Evolutionary conservation across 495 filamentous ascomycete genomes (phyloP).

Genomic region (Beverwykella pulmonaria): DNA sequence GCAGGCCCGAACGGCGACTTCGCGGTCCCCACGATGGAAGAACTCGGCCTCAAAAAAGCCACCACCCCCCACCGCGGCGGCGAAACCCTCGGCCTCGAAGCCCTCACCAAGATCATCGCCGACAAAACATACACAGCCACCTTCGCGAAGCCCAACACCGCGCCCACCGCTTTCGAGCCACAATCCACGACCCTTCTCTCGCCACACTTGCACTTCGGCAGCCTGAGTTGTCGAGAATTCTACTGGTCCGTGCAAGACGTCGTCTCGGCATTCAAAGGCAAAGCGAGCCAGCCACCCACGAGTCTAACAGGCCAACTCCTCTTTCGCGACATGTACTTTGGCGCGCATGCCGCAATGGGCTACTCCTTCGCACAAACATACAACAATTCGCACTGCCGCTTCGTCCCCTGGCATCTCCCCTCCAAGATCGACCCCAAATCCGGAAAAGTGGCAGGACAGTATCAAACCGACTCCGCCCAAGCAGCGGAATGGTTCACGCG

Average conservation of each 20-base stretch:
- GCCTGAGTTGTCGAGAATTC: slow-evolving; percentile 63
- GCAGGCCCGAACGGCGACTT: slow-evolving; percentile 66
- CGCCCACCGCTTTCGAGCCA: slow-evolving; percentile 67
- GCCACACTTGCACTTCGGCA: slow-evolving; percentile 72
- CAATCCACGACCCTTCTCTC: slow-evolving; percentile 70
- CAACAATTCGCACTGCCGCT: slow-evolving; percentile 62
- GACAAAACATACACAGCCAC: slow-evolving; percentile 65
- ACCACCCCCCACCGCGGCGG: slow-evolving; percentile 65
- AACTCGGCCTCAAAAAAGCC: slow-evolving; percentile 62
- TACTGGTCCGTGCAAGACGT: slow-evolving; percentile 67
- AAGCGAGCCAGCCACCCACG: slow-evolving; percentile 57
- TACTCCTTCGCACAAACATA: slow-evolving; percentile 59
- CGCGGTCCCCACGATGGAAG: slow-evolving; percentile 60
- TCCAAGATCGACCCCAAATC: slow-evolving; percentile 51
- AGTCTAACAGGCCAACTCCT: slow-evolving; percentile 69
- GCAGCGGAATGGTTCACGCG: slow-evolving; percentile 65
- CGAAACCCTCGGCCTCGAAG: slow-evolving; percentile 59
- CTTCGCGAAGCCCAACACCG: slow-evolving; percentile 71
- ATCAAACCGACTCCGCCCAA: slow-evolving; percentile 57
- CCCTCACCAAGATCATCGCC: slow-evolving; percentile 54
- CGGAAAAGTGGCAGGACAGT: slow-evolving; percentile 52
- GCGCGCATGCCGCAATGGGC: slow-evolving; percentile 66
- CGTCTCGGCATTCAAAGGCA: slow-evolving; percentile 51
- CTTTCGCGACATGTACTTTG: slow-evolving; percentile 79
- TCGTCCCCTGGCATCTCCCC: slow-evolving; percentile 72